Conservation (phyloP, 805 yeast genomes). For the Debaryomyces castellii region DNA sequence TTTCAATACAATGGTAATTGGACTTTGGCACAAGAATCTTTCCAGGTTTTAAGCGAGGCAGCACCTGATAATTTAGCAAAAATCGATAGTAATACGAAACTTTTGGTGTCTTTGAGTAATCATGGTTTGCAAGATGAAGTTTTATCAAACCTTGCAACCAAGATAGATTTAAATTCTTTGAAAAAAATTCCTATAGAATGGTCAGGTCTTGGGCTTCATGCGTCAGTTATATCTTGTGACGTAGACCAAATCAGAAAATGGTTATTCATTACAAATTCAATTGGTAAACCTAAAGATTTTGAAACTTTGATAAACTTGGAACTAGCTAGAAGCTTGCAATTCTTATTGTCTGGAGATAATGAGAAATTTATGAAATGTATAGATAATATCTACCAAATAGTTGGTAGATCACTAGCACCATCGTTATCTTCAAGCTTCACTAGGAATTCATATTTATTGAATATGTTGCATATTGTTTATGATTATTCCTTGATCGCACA, state of each 20-base stretch:
- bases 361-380: slow-evolving; percentile 39
- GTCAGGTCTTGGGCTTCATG: slow-evolving; percentile 69
- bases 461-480: slow-evolving; percentile 35
- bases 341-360: slow-evolving; percentile 35
- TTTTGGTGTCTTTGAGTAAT: slow-evolving; percentile 69
- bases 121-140: slow-evolving; percentile 75
- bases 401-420: slow-evolving; percentile 58
- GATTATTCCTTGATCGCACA: slow-evolving; percentile 29
- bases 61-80: slow-evolving; percentile 28
- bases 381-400: slow-evolving; percentile 49
- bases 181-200: slow-evolving; percentile 49
- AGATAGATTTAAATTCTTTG: slow-evolving; percentile 18
- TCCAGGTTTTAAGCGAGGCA: slow-evolving; percentile 56
- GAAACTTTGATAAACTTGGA: slow-evolving; percentile 60
- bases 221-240: slow-evolving; percentile 68
- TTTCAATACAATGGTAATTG: slow-evolving; percentile 85
- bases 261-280: slow-evolving; percentile 52
- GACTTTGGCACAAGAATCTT: slow-evolving; percentile 84
- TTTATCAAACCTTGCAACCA: slow-evolving; percentile 47
- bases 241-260: slow-evolving; percentile 52
- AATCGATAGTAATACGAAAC: slow-evolving; percentile 45
- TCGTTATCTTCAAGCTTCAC: slow-evolving; percentile 39
- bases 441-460: slow-evolving; percentile 34
- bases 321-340: slow-evolving; percentile 61
- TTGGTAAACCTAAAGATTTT: slow-evolving; percentile 41